These are phyloP conservation scores for Blastocystis sp. DNA, from an alignment of 352 stramenopile genomes.

Conservation along the genomic window DNA sequence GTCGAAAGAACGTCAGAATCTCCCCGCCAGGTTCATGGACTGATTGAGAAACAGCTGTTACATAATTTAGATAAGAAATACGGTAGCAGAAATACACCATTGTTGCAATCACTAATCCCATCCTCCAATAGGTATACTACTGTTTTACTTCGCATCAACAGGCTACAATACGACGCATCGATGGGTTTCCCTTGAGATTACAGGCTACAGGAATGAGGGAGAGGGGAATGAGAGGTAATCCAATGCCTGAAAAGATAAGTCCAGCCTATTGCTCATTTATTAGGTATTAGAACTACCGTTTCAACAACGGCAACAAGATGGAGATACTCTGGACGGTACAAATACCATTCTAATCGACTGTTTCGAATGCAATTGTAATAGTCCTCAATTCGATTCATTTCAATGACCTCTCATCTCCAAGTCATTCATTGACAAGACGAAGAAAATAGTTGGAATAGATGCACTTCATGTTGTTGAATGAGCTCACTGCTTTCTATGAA, in stretches of 20 bases:
- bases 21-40: not conserved
- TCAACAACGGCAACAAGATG: constrained; percentile 36
- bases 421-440: no score
- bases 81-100: constrained; percentile 25
- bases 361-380: constrained; percentile 51
- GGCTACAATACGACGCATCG: not conserved
- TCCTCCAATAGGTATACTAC: constrained; percentile 39
- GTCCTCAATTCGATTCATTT: constrained; percentile 31
- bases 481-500: no score
- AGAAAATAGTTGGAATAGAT: no score
- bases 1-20: not conserved
- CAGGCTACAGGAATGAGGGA: not conserved
- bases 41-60: not conserved
- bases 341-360: constrained; percentile 29
- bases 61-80: not conserved
- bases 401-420: not conserved
- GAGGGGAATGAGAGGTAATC: constrained; percentile 28
- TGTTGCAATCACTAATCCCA: not conserved
- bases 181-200: not conserved
- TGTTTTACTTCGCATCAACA: not conserved
- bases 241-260: constrained; percentile 16
- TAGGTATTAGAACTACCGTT: not conserved
- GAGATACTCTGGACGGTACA: constrained; percentile 24
- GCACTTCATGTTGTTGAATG: no score
- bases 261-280: not conserved